Conservation (phyloP, 495 filamentous ascomycete genomes). For the Rhypophila decipiens region DNA sequence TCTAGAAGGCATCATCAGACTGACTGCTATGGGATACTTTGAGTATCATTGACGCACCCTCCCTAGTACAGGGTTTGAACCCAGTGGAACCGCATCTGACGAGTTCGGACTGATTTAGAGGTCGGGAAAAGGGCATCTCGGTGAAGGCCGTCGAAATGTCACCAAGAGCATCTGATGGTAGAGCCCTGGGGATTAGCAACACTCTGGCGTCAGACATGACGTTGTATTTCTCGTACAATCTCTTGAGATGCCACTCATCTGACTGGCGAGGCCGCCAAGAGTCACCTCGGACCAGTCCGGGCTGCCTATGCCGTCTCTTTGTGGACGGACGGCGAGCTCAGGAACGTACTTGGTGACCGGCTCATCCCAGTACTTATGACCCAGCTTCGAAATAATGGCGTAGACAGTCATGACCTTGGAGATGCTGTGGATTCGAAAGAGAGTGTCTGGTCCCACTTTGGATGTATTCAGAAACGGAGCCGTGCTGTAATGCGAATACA, state of each 20-base stretch:
- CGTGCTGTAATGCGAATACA: slow-evolving; percentile 7
- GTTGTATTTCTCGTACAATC: slow-evolving; percentile 1
- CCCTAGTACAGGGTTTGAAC: background rate
- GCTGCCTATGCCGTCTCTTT: slow-evolving; percentile 2
- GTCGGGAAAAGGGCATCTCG: too few species aligned
- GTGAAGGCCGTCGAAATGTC: too few species aligned
- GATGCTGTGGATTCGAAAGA: slow-evolving; percentile 15
- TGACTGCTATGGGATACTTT: too few species aligned
- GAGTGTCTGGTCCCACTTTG: slow-evolving; percentile 7
- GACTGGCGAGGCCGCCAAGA: slow-evolving; percentile 7
- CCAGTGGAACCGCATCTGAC: slow-evolving; percentile 4
- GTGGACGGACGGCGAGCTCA: slow-evolving; percentile 10
- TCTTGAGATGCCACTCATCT: slow-evolving; percentile 3
- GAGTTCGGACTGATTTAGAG: too few species aligned
- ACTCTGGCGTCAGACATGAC: too few species aligned
- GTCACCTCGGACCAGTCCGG: slow-evolving; percentile 11
- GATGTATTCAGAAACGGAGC: background rate
- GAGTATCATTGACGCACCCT: background rate
- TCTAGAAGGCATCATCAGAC: too few species aligned
- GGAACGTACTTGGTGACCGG: slow-evolving; percentile 15
- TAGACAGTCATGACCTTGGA: slow-evolving; percentile 19
- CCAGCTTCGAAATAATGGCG: slow-evolving; percentile 10
- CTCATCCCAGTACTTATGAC: slow-evolving; percentile 15
- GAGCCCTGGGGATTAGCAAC: too few species aligned
- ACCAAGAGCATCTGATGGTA: too few species aligned